These are phyloP conservation scores for Fagus crenata DNA, from an alignment of 306 rosid genomes.

Conservation along the genomic window DNA sequence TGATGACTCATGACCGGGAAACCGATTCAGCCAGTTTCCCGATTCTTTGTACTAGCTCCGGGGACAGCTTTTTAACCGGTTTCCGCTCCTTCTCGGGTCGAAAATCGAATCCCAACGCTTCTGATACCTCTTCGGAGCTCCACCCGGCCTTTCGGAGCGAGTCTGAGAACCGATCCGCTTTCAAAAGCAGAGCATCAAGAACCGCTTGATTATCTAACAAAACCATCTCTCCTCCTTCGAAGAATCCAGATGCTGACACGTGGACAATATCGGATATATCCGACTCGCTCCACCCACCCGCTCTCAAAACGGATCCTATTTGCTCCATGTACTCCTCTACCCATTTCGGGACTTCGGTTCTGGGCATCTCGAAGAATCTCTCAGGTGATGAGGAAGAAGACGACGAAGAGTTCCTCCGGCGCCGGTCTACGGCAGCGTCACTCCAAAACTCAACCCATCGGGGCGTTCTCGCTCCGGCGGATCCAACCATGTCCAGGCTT, in stretches of 20 bases:
- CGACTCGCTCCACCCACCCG: slow-evolving; percentile 90
- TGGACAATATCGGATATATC: slow-evolving; percentile 70
- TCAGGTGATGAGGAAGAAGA: slow-evolving; percentile 71
- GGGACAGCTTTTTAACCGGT: slow-evolving; percentile 82
- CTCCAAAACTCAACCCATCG: slow-evolving; percentile 99
- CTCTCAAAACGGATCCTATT: slow-evolving; percentile 70
- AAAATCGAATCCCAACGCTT: slow-evolving; percentile 82
- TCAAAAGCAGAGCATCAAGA: slow-evolving; percentile 75
- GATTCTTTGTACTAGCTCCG: slow-evolving; percentile 63
- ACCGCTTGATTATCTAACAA: slow-evolving; percentile 83
- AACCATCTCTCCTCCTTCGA: slow-evolving; percentile 75
- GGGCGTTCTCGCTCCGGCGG: slow-evolving; percentile 67
- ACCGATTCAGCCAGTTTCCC: slow-evolving; percentile 93
- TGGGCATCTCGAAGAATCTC: slow-evolving; percentile 59
- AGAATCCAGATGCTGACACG: slow-evolving; percentile 81
- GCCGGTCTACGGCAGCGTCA: slow-evolving; percentile 79
- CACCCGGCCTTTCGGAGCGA: slow-evolving; percentile 91
- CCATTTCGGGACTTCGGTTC: slow-evolving; percentile 63
- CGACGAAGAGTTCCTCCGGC: slow-evolving; percentile 59
- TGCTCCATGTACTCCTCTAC: slow-evolving; percentile 72
- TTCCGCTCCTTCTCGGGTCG: slow-evolving; percentile 86
- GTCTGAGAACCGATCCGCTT: slow-evolving; percentile 74
- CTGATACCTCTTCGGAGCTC: slow-evolving; percentile 96
- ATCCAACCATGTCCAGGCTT: slow-evolving; percentile 59
- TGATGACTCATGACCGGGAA: slow-evolving; percentile 50